Conservation (phyloP, 352 stramenopile genomes). For the Phytophthora litchii region DNA sequence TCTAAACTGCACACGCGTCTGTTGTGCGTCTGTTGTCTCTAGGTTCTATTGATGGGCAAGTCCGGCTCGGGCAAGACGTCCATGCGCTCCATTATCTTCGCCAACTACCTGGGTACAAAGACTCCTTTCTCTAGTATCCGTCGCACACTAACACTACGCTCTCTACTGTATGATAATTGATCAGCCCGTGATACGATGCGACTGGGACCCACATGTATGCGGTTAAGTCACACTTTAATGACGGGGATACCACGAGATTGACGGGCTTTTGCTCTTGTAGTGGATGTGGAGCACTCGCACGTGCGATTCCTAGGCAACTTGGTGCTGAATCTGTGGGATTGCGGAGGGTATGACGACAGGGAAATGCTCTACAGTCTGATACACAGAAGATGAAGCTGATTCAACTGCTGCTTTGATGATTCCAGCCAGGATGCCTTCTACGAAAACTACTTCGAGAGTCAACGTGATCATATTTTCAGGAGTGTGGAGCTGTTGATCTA, state of each 20-base stretch:
- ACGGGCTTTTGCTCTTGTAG: constrained; percentile 42
- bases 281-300: constrained; percentile 93
- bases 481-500: constrained; percentile 99
- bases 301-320: constrained; percentile 98
- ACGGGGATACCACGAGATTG: background rate
- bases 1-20: constrained; percentile 1
- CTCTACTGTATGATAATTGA: background rate
- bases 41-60: constrained; percentile 97
- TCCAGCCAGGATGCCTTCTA: constrained; percentile 98
- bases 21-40: constrained; percentile 2
- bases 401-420: constrained; percentile 7
- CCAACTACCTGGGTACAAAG: constrained; percentile 95
- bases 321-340: constrained; percentile 99
- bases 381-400: constrained; percentile 3
- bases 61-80: constrained; percentile 98
- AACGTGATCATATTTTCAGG: constrained; percentile 99
- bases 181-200: constrained; percentile 96
- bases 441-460: constrained; percentile 98
- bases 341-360: constrained; percentile 85
- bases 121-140: background rate
- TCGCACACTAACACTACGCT: background rate
- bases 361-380: background rate
- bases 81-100: constrained; percentile 99
- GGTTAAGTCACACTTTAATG: background rate
- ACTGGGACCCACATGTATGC: constrained; percentile 92